These are phyloP conservation scores for Diplodia seriata DNA, from an alignment of 2,329 filamentous ascomycete species.

Conservation along the genomic window DNA sequence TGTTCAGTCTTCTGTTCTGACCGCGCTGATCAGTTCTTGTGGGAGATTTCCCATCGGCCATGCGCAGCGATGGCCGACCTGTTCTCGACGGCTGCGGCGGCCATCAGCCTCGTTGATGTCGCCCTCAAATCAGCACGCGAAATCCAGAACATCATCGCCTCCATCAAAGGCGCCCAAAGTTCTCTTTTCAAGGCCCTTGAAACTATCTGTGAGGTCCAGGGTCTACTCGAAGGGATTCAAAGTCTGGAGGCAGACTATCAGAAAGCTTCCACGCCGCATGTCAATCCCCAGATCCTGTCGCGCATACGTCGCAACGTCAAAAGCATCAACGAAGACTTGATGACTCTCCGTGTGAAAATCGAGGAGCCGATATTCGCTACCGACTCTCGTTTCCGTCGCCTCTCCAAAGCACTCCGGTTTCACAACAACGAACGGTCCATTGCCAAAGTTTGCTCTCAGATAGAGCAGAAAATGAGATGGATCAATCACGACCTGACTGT, in stretches of 20 bases:
- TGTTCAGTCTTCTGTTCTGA: background rate
- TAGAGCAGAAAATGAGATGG: background rate
- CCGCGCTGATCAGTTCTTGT: background rate
- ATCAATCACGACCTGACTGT: no score
- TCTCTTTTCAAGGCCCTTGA: no score
- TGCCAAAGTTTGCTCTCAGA: background rate
- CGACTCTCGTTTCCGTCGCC: background rate
- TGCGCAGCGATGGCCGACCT: background rate
- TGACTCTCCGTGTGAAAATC: background rate
- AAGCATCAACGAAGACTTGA: background rate
- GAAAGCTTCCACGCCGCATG: background rate
- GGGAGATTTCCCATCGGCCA: background rate
- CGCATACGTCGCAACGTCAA: background rate
- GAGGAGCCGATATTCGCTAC: background rate
- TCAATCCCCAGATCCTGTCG: background rate
- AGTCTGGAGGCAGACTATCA: background rate
- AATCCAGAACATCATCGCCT: background rate
- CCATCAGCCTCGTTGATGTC: conserved; percentile 3
- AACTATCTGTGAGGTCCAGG: background rate
- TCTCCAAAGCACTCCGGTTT: background rate
- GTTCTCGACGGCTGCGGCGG: background rate
- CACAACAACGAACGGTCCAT: background rate
- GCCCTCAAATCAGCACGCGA: background rate
- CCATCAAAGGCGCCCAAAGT: background rate
- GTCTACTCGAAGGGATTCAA: background rate